Percentiles rank a stretch among this genome's conserved stretches.
Conservation (phyloP, 2,329 filamentous ascomycete species). For the Venturia oleaginea region DNA sequence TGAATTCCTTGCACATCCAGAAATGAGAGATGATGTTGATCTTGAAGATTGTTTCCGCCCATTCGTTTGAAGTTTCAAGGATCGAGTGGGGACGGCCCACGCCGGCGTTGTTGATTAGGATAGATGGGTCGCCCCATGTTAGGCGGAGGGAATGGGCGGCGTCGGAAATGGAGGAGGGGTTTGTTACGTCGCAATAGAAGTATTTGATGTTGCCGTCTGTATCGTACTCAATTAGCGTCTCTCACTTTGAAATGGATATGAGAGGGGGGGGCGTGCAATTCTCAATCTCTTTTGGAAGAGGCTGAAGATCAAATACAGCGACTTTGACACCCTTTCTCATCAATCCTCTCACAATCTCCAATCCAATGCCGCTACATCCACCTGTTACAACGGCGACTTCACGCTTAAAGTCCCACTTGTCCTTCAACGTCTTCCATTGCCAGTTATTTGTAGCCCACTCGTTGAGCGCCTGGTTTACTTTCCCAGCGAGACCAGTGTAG, state of each 20-base stretch:
- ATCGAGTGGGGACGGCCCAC: conserved; percentile 40
- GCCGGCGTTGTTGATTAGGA: conserved; percentile 43
- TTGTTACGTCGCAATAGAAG: conserved; percentile 41
- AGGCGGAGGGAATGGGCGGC: conserved; percentile 31
- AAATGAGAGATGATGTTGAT: conserved; percentile 46
- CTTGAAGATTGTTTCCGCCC: conserved; percentile 41
- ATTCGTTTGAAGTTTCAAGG: conserved; percentile 35
- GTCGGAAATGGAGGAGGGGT: conserved; percentile 36
- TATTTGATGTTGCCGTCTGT: conserved; percentile 23
- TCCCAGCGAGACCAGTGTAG: conserved; percentile 23
- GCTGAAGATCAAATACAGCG: conserved; percentile 31
- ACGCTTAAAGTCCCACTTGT: conserved; percentile 29
- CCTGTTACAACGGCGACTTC: conserved; percentile 29
- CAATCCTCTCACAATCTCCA: conserved; percentile 27
- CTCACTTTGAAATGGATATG: not conserved
- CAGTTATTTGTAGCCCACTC: conserved; percentile 29
- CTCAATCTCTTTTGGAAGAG: conserved; percentile 25
- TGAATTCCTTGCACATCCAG: conserved; percentile 41
- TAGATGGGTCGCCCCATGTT: conserved; percentile 35
- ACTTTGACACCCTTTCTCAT: conserved; percentile 28
- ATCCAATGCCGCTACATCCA: conserved; percentile 30
- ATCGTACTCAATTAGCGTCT: not conserved
- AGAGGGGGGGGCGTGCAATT: conserved; percentile 7
- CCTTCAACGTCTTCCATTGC: conserved; percentile 25
- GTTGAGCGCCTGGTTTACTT: conserved; percentile 22